Base-by-base conservation (phyloP, 257 asterid species). In the Parsonsia alboflavescens region DNA sequence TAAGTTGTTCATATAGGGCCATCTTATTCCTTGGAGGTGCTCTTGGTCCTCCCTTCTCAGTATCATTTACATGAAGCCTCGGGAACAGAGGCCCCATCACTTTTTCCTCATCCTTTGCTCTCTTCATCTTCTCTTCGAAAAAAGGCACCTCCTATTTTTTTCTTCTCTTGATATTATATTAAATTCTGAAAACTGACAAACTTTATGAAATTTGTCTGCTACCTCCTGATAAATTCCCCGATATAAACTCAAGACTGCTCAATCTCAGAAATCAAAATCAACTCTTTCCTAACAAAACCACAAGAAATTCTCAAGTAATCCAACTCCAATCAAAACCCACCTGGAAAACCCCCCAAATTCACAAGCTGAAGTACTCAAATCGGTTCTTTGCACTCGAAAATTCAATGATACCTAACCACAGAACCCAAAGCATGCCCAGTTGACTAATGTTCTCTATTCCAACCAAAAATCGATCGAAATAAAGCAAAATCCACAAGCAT, bases 1-100 rank as follows among this genome's bases (percentile, higher is more conserved):
- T 89, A 24, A 94, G 89, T 82, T 94, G 98, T 80, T 94, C 98
- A 59, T 91, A 94, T 8, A 94, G 87, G 63, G 98, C 98, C 98
- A 94, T 94, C 93, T 92, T 94, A 78, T 94, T 94, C 79, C 98
- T 91, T 58, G 98, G 98, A 72, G 98, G 98, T 44, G 98, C 98
- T 85, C 96, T 88, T 57, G 98, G 98, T 82, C 97, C 97, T 83
- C 98, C 96, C 75, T 91, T 93, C 64, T 88, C 97, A 5, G 96
- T 80, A 84, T 92, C 96, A 80, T 89, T 94, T 30, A 94, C 91
- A 82, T 94, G 92, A 86, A 94, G 93, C 89, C 98, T 89, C 26
- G 98, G 97, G 80, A 94, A 94, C 95, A 94, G 86, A 58, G 98
- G 96, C 62, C 89, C 91, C 92, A 85, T 82, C n/a, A 70, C 67